Evolutionary conservation across 2,329 filamentous ascomycete genomes (phyloP).

Genomic region (Aspergillus texensis): DNA sequence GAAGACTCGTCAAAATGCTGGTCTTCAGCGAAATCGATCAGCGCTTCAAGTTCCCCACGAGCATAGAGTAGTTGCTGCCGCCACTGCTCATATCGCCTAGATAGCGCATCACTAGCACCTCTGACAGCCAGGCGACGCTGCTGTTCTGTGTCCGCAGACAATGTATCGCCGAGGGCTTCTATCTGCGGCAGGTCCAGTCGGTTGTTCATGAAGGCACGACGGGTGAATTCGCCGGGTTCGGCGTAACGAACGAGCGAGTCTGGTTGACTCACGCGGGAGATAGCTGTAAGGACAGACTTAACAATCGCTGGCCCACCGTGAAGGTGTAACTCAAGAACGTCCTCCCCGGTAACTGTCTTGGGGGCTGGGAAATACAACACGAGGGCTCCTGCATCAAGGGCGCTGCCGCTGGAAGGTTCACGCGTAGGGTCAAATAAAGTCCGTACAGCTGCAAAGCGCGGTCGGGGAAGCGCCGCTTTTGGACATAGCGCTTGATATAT

Average conservation of each 20-base stretch:
- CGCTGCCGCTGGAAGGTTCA: constrained; percentile 39
- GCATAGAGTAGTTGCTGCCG: constrained; percentile 74
- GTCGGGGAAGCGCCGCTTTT: constrained; percentile 54
- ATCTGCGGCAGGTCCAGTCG: constrained; percentile 85
- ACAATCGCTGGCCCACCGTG: constrained; percentile 90
- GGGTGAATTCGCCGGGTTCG: constrained; percentile 93
- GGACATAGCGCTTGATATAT: constrained; percentile 69
- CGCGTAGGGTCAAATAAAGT: constrained; percentile 66
- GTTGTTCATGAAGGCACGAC: constrained; percentile 84
- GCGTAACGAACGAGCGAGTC: constrained; percentile 71
- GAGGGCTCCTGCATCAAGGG: constrained; percentile 77
- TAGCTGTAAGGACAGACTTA: constrained; percentile 78
- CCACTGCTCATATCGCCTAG: constrained; percentile 81
- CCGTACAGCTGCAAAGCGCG: constrained; percentile 70
- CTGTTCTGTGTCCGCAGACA: constrained; percentile 79
- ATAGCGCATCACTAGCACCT: constrained; percentile 70
- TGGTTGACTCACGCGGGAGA: constrained; percentile 53
- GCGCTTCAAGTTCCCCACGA: constrained; percentile 86
- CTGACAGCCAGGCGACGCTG: constrained; percentile 85
- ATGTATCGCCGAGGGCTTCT: constrained; percentile 63
- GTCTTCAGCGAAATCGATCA: constrained; percentile 97
- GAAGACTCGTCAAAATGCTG: constrained; percentile 95
- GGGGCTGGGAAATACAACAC: constrained; percentile 82
- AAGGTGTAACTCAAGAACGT: constrained; percentile 90
- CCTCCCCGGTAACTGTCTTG: constrained; percentile 85